These are phyloP conservation scores for Trichoderma citrinoviride DNA, from an alignment of 2,329 filamentous ascomycete genomes.

Conservation along the genomic window DNA sequence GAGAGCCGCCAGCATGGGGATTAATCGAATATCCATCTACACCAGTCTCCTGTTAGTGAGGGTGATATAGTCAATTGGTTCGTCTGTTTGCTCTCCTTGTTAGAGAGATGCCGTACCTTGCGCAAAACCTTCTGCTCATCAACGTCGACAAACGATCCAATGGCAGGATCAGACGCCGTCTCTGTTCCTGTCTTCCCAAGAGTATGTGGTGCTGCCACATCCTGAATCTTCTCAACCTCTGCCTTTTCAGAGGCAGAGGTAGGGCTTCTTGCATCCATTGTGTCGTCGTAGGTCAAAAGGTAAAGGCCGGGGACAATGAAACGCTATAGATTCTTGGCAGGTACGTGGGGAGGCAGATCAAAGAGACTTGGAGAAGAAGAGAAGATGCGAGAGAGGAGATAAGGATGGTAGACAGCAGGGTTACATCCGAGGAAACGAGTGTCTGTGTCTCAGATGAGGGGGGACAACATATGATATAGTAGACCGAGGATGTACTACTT, in stretches of 20 bases:
- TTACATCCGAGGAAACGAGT: conserved; percentile 1
- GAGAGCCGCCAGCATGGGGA: conserved; percentile 63
- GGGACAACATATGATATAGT: neutral
- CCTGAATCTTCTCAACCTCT: conserved; percentile 18
- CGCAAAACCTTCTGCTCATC: conserved; percentile 57
- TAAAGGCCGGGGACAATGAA: neutral
- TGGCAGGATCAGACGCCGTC: neutral
- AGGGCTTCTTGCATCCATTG: neutral
- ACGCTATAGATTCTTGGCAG: neutral
- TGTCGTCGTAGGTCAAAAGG: neutral
- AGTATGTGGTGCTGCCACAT: neutral
- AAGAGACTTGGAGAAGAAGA: conserved; percentile 6
- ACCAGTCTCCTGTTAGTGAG: conserved; percentile 12
- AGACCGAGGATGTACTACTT: neutral
- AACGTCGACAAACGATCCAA: conserved; percentile 11
- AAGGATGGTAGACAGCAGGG: neutral
- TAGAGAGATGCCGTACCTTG: conserved; percentile 40
- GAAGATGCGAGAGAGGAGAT: neutral
- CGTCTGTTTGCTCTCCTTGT: too few relatives aligned
- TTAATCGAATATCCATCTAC: conserved; percentile 51
- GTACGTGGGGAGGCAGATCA: neutral
- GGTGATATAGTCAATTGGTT: neutral
- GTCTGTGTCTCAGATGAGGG: conserved; percentile 11
- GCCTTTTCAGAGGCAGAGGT: conserved; percentile 13
- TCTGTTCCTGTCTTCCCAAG: neutral